Evolutionary conservation across 176 grass and related monocot genomes (phyloP).

Genomic region (Microstegium vimineum): DNA sequence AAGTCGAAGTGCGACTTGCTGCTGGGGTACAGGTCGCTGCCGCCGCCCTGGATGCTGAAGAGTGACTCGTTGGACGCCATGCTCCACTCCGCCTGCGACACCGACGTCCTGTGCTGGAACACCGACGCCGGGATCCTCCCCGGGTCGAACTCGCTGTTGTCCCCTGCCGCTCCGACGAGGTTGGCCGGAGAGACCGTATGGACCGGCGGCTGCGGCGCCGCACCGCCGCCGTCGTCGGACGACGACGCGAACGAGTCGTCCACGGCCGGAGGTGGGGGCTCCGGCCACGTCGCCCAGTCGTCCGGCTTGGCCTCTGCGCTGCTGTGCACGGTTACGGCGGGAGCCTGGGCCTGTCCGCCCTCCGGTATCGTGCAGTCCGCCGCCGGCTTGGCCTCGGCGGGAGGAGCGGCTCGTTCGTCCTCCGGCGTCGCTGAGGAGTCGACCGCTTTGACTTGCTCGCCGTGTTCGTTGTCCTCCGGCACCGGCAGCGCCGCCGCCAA

Average conservation of each 20-base stretch:
- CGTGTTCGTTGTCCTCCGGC: neutral
- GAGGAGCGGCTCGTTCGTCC: neutral
- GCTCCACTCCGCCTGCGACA: constrained; percentile 65
- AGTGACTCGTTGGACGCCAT: constrained; percentile 67
- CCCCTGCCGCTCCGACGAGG: neutral
- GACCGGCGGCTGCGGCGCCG: constrained; percentile 17
- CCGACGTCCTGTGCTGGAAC: constrained; percentile 44
- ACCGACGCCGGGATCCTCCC: constrained; percentile 61
- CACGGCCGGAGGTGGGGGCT: neutral
- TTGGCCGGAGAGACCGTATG: constrained; percentile 23
- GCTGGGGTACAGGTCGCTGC: constrained; percentile 31
- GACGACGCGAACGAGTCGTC: neutral
- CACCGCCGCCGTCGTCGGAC: neutral
- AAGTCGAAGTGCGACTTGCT: constrained; percentile 52
- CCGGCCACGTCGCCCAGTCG: constrained; percentile 22
- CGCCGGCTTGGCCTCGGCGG: neutral
- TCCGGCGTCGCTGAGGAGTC: neutral
- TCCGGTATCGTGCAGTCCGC: neutral
- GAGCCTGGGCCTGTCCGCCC: neutral
- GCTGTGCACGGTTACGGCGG: neutral
- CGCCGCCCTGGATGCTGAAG: constrained; percentile 66
- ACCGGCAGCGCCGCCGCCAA: neutral
- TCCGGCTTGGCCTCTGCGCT: neutral
- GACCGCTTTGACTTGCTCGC: neutral
- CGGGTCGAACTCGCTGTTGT: constrained; percentile 40